Conservation (phyloP, 2,329 filamentous ascomycete genomes). For the Pseudopithomyces chartarum region DNA sequence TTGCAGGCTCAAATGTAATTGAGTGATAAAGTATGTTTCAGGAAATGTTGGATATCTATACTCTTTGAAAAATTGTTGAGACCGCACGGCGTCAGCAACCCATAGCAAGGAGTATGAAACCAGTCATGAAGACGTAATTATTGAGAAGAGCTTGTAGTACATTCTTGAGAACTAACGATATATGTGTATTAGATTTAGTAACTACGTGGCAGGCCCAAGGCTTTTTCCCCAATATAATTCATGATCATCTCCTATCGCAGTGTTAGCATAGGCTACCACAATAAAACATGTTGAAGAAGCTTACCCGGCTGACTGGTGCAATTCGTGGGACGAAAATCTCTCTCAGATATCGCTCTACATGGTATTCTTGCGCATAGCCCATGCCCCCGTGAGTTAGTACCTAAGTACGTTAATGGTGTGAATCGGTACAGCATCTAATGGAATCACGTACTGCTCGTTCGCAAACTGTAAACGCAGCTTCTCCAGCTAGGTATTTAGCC, state of each 20-base stretch:
- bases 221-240: background rate
- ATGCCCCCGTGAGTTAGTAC: constrained; percentile 62
- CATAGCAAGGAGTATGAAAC: too few relatives aligned
- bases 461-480: constrained; percentile 65
- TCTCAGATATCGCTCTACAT: constrained; percentile 65
- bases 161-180: background rate
- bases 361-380: constrained; percentile 67
- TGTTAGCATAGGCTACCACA: background rate
- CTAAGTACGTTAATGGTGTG: background rate
- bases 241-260: background rate
- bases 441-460: constrained; percentile 51
- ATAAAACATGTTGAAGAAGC: too few relatives aligned
- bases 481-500: constrained; percentile 64
- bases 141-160: background rate
- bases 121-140: background rate
- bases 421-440: background rate
- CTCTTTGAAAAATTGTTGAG: background rate
- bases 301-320: constrained; percentile 53
- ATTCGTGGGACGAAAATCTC: constrained; percentile 65
- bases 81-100: background rate
- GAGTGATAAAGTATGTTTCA: background rate
- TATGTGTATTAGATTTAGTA: background rate
- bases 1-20: background rate
- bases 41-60: background rate
- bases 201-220: background rate